These are phyloP conservation scores for Chrysanthemum lavandulifolium DNA, from an alignment of 129 eudicot genomes.

Conservation along the genomic window DNA sequence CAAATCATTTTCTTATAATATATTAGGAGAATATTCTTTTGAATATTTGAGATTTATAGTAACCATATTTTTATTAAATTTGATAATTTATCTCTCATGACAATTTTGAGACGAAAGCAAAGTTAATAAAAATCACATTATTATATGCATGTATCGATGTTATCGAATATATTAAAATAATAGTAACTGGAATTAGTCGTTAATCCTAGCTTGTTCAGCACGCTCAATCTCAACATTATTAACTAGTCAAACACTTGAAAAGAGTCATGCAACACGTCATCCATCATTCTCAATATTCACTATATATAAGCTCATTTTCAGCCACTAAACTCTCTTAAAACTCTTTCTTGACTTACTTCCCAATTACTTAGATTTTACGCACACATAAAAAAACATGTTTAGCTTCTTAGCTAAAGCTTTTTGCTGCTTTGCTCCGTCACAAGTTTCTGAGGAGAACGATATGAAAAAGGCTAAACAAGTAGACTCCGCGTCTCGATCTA, in stretches of 20 bases:
- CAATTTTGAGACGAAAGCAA: no score
- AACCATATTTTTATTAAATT: no score
- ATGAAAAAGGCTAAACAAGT: conserved; percentile 17
- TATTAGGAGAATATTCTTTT: no score
- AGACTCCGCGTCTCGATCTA: conserved; percentile 10
- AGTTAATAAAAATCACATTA: no score
- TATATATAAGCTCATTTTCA: not conserved
- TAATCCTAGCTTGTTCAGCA: not conserved
- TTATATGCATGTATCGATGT: no score
- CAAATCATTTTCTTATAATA: no score
- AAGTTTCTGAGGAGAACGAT: conserved; percentile 13
- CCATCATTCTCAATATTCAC: no score
- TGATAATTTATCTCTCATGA: no score
- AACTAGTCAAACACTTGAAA: not conserved
- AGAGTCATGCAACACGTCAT: conserved; percentile 20
- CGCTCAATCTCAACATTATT: conserved; percentile 3
- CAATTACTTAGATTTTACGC: no score
- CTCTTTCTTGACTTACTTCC: not conserved
- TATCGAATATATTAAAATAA: no score
- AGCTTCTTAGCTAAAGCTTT: conserved; percentile 13
- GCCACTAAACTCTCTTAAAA: not conserved
- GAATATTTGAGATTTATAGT: no score
- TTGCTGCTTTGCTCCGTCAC: conserved; percentile 24
- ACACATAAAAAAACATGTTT: conserved; percentile 2
- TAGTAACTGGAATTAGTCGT: no score